phyloP scores from a whole-genome alignment of 352 stramenopile species.

The Pythium phragmitis region DNA sequence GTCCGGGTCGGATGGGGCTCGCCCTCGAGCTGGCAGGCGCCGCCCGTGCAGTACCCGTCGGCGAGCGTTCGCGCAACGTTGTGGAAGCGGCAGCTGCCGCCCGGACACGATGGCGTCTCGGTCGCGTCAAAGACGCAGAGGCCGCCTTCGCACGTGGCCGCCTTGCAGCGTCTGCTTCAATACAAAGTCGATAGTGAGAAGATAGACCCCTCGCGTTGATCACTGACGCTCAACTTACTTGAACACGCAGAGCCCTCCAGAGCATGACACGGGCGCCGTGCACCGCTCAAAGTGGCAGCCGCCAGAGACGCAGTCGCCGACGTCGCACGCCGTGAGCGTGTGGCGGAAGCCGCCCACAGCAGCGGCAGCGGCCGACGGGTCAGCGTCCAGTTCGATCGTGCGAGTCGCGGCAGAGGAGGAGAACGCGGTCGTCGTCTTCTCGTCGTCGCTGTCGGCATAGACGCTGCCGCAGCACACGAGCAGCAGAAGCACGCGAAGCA shows the following conservation, averaged over 20 bases:
- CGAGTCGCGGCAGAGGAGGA: not conserved
- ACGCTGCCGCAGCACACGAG: not conserved
- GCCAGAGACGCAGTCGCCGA: constrained; percentile 34
- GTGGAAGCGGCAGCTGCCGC: constrained; percentile 51
- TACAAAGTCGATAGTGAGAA: not conserved
- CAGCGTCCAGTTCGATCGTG: not conserved
- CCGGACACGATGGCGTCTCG: constrained; percentile 36
- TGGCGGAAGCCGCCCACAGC: constrained; percentile 25
- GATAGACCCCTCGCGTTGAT: not conserved
- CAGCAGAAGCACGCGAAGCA: not conserved
- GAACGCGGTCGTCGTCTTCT: not conserved
- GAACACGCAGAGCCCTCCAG: constrained; percentile 57
- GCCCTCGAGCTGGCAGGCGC: constrained; percentile 47
- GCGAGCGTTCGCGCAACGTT: constrained; percentile 41
- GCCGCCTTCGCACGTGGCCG: constrained; percentile 47
- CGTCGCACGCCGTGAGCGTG: constrained; percentile 40
- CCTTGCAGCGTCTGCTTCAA: constrained; percentile 43
- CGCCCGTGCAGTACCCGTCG: constrained; percentile 58
- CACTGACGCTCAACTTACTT: constrained; percentile 26
- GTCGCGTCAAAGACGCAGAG: constrained; percentile 54
- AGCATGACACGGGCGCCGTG: constrained; percentile 38
- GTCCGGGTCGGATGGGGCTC: constrained; percentile 42
- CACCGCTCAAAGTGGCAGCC: constrained; percentile 62
- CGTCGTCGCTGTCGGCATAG: not conserved
- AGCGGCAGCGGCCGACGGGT: not conserved